Conservation (phyloP, 2,329 filamentous ascomycete species). For the Sporothrix pseudoabietina region DNA sequence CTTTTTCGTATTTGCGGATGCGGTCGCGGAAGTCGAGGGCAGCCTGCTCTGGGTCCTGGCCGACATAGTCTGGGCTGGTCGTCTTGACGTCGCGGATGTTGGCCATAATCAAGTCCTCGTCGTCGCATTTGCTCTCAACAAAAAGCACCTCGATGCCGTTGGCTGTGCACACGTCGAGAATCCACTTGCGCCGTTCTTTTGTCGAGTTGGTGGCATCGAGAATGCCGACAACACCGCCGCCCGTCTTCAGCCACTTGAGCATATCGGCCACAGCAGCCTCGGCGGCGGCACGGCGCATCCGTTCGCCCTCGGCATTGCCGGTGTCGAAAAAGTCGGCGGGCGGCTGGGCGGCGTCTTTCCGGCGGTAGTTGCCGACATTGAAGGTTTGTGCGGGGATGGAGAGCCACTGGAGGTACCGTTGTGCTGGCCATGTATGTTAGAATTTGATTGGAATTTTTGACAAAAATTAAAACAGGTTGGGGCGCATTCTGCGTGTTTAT, state of each 20-base stretch:
- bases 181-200: constrained; percentile 86
- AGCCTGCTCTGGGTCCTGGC: constrained; percentile 89
- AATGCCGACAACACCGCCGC: constrained; percentile 88
- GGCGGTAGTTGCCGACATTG: constrained; percentile 96
- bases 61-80: constrained; percentile 90
- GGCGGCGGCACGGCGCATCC: constrained; percentile 81
- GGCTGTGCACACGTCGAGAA: constrained; percentile 73
- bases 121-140: constrained; percentile 95
- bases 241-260: constrained; percentile 82
- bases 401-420: constrained; percentile 94
- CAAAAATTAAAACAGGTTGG: neutral
- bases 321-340: constrained; percentile 95
- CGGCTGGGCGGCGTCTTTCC: constrained; percentile 84
- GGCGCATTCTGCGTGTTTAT: neutral
- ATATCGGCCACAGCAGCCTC: constrained; percentile 92
- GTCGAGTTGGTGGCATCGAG: constrained; percentile 97
- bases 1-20: constrained; percentile 95
- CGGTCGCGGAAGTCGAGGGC: constrained; percentile 90
- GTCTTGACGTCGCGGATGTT: constrained; percentile 98
- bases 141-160: constrained; percentile 89
- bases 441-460: neutral
- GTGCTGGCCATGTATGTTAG: constrained; percentile 56
- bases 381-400: constrained; percentile 92
- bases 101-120: constrained; percentile 94
- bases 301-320: constrained; percentile 85